These are phyloP conservation scores for Solanum boliviense DNA, from an alignment of 257 asterid species.

Conservation along the genomic window DNA sequence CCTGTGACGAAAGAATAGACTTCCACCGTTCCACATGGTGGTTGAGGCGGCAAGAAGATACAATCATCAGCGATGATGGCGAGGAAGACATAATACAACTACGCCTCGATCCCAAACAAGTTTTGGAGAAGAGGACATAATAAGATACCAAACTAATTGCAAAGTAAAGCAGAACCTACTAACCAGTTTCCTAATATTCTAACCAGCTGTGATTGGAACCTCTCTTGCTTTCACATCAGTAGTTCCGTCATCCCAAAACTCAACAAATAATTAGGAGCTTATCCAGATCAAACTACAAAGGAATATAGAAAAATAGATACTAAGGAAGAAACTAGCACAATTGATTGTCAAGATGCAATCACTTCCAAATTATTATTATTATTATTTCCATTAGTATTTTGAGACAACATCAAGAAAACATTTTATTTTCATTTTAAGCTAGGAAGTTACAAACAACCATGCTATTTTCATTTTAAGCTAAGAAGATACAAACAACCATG, in stretches of 20 bases:
- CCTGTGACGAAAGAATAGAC: background rate
- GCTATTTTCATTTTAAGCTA: background rate
- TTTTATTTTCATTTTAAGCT: background rate
- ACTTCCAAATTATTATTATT: background rate
- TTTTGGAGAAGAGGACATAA: background rate
- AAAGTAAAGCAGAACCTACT: background rate
- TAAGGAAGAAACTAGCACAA: background rate
- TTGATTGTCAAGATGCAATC: background rate
- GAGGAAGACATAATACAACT: background rate
- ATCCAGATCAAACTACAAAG: background rate
- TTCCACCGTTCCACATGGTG: background rate
- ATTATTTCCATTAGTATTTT: background rate
- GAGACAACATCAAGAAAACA: background rate
- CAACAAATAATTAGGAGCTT: background rate
- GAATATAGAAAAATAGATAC: no score
- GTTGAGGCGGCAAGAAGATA: background rate
- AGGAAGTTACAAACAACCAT: background rate
- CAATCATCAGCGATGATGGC: background rate
- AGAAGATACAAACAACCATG: background rate
- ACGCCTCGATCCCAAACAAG: background rate
- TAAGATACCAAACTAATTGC: background rate
- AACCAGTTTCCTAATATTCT: background rate
- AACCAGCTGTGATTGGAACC: background rate
- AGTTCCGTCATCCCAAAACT: background rate
- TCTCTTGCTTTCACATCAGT: background rate